Evolutionary conservation across 768 basidiomycete genomes (phyloP).

Genomic region (Mycena alexandri): DNA sequence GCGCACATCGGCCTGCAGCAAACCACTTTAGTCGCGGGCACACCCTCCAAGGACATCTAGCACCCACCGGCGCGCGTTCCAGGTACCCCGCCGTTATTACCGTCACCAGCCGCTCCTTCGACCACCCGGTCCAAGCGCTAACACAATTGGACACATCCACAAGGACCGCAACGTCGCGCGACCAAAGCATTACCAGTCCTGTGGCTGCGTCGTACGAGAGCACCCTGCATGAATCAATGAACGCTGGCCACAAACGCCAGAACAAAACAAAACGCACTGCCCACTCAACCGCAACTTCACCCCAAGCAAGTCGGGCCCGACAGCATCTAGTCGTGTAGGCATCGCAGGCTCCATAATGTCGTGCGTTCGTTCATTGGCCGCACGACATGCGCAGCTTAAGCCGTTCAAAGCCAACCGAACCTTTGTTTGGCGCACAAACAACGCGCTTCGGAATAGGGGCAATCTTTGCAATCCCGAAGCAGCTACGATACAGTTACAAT

Average conservation of each 20-base stretch:
- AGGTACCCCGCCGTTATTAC: conserved; percentile 72
- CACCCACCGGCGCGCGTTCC: conserved; percentile 59
- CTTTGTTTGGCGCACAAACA: conserved; percentile 2
- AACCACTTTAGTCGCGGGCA: conserved; percentile 22
- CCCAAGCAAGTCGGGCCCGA: conserved; percentile 56
- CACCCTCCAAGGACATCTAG: neutral
- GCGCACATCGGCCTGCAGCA: conserved; percentile 51
- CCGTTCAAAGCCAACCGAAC: neutral
- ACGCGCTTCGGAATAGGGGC: conserved; percentile 17
- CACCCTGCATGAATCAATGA: conserved; percentile 54
- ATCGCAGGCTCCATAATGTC: conserved; percentile 59
- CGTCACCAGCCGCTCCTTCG: conserved; percentile 62
- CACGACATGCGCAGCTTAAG: neutral
- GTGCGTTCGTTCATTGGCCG: conserved; percentile 29
- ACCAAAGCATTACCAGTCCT: conserved; percentile 62
- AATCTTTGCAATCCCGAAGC: neutral
- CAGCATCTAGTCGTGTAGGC: conserved; percentile 56
- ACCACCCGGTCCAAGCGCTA: conserved; percentile 60
- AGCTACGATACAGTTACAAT: neutral
- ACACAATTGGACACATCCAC: conserved; percentile 71
- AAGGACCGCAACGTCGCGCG: conserved; percentile 63
- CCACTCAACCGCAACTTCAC: conserved; percentile 72
- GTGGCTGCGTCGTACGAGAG: conserved; percentile 66
- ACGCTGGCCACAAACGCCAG: neutral
- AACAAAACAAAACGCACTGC: conserved; percentile 55